Conservation (phyloP, 2,329 filamentous ascomycete species). For the Dryadomyces quercivorus region DNA sequence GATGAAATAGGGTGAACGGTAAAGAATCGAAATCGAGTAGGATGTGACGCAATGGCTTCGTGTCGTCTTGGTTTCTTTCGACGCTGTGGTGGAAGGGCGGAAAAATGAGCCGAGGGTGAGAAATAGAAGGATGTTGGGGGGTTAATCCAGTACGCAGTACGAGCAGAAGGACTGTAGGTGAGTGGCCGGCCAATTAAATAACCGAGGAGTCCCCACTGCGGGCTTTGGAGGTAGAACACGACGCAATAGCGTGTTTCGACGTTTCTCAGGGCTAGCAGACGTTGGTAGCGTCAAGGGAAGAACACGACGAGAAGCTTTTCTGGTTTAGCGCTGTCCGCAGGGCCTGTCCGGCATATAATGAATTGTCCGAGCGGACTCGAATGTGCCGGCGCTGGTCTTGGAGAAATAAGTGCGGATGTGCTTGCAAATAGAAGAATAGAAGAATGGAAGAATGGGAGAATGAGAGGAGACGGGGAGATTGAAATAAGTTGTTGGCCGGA, state of each 20-base stretch:
- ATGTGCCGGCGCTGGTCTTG: background rate
- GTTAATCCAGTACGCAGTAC: no score
- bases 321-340: background rate
- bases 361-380: background rate
- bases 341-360: background rate
- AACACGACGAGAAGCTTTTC: background rate
- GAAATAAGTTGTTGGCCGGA: no score
- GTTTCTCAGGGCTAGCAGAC: background rate
- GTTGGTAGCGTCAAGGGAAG: background rate
- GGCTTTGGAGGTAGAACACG: background rate
- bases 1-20: no score
- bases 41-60: background rate
- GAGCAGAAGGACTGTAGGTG: no score
- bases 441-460: background rate
- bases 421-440: background rate
- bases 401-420: no score
- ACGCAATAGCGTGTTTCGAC: constrained; percentile 1
- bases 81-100: no score
- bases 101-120: background rate
- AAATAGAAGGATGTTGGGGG: background rate
- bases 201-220: background rate
- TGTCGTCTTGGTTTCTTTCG: background rate
- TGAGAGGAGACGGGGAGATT: no score
- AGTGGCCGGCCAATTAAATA: no score
- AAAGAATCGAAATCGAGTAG: background rate